Evolutionary conservation across 108 stramenopile genomes (phyloP).

Genomic region (Hondaea fermentalgiana): DNA sequence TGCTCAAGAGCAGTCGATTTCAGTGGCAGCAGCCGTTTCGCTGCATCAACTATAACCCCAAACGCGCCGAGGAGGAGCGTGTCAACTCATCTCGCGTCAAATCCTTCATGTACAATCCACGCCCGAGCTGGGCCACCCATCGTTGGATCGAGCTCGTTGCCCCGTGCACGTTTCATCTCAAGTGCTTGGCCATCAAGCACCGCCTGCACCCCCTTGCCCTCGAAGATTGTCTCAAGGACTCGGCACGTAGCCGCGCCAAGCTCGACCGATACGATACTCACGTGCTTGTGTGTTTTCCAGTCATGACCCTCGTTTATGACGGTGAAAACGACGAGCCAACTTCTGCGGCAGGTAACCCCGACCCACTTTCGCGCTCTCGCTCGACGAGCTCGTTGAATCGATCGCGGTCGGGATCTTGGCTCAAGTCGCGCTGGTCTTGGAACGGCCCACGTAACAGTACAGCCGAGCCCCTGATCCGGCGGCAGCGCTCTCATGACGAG

Average conservation of each 20-base stretch:
- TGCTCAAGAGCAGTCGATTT: not conserved
- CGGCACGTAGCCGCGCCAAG: constrained; percentile 25
- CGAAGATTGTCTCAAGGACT: constrained; percentile 35
- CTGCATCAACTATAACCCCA: constrained; percentile 7
- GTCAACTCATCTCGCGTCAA: not conserved
- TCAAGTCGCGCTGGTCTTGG: not conserved
- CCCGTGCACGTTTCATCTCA: constrained; percentile 23
- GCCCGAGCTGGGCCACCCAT: constrained; percentile 26
- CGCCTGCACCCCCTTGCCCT: constrained; percentile 37
- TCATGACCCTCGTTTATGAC: constrained; percentile 12
- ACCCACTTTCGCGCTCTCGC: not conserved
- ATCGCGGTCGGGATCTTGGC: not conserved
- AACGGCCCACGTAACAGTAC: not conserved
- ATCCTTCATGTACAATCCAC: constrained; percentile 22
- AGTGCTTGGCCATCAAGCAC: constrained; percentile 35
- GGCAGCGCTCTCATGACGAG: not conserved
- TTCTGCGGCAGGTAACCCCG: not conserved
- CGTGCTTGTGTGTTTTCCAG: constrained; percentile 36
- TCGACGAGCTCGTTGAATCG: not conserved
- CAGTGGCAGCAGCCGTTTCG: not conserved
- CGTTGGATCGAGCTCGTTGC: constrained; percentile 38
- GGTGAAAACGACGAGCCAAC: not conserved
- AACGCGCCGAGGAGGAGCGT: not conserved
- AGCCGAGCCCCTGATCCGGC: not conserved
- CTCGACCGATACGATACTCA: constrained; percentile 30